These are phyloP conservation scores for Verbena officinalis DNA, from an alignment of 257 asterid species.

Conservation along the genomic window DNA sequence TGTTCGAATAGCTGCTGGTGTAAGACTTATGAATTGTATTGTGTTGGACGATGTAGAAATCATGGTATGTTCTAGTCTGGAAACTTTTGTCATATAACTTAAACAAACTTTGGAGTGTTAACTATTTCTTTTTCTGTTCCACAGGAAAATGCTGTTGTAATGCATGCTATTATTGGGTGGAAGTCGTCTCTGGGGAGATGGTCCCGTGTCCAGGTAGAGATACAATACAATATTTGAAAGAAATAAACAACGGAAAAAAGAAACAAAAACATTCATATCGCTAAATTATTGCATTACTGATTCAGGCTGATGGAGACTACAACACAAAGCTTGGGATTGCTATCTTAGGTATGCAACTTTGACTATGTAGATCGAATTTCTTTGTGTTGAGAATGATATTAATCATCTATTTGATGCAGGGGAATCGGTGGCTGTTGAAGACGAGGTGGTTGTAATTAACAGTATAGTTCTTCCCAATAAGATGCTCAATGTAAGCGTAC, in stretches of 20 bases:
- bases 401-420: conserved; percentile 45
- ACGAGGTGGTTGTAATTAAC: conserved; percentile 73
- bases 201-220: conserved; percentile 79
- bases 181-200: conserved; percentile 80
- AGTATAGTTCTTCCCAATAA: conserved; percentile 90
- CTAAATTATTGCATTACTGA: conserved; percentile 20
- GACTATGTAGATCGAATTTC: background rate
- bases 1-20: conserved; percentile 85
- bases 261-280: background rate
- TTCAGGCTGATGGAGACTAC: conserved; percentile 80
- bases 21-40: conserved; percentile 63
- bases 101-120: background rate
- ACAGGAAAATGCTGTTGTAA: conserved; percentile 84
- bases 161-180: conserved; percentile 82
- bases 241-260: background rate
- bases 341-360: conserved; percentile 58
- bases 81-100: background rate
- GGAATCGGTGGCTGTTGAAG: conserved; percentile 78
- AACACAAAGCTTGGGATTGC: conserved; percentile 73
- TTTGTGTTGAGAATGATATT: background rate
- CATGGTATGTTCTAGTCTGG: conserved; percentile 46
- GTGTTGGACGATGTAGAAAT: conserved; percentile 77
- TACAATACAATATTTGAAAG: background rate
- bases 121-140: conserved; percentile 16
- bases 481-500: conserved; percentile 70